Base-by-base conservation (phyloP, 2,329 filamentous ascomycete genomes). In the Fusarium buharicum region DNA sequence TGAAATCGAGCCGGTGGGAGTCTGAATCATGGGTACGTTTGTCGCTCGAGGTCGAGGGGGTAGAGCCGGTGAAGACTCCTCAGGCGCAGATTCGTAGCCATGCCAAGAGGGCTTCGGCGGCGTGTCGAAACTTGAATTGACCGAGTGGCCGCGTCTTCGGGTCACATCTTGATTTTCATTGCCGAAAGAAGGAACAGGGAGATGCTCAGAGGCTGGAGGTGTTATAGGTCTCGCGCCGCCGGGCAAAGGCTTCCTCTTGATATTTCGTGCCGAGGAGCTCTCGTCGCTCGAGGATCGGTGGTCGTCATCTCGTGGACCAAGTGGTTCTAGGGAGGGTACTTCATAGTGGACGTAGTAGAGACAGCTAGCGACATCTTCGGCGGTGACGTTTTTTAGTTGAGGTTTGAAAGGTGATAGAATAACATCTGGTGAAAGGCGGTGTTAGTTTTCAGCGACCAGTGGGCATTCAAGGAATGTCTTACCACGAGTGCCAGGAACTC, bases 361-460 rank as follows among this genome's bases (percentile, higher is more conserved):
- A 13, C 90, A 96, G 69, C 88, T 92, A 52, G 90, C 86, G 44
- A 99, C 89, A 73, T 97, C 94, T 73, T 93, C 89, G 39, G 86
- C 88, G 0, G 92, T 96, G 62, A 99, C 92, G 58, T 92, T 94
- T 74, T 95, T 97, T 37, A 90, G 84, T 47, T 91, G 88, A 2
- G 95, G 95, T 73, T 96, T 97, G 62, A 95, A 84, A 1, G 95
- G 91, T 2, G 94, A 96, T 40, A 99, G 86, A 68, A 97, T 96
- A 54, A 97, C 85, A 82, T 97, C 94, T 95, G 37, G 18, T 39
- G 34, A 6, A 40, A n/a, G 51, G 54, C 22, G 22, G 53, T 55
- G 45, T 50, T 50, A 66, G 59, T 66, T 57, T 57, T 8, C 22
- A 65, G 33, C 55, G 52, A 43, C 49, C 17, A 50, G 49, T 54